These are phyloP conservation scores for Dryas alaskensis DNA, from an alignment of 306 rosid genomes.

Conservation along the genomic window DNA sequence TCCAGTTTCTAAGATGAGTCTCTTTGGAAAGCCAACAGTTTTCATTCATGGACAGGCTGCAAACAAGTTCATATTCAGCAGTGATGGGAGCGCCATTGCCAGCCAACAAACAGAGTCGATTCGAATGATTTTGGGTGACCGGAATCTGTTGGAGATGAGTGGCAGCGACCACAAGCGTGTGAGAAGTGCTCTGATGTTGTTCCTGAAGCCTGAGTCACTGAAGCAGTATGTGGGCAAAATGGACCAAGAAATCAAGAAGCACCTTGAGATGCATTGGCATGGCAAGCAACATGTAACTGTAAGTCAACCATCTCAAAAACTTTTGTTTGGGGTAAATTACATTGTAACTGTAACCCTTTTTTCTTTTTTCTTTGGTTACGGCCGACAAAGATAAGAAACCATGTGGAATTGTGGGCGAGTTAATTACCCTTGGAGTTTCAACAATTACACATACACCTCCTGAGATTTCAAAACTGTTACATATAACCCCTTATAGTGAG, in stretches of 20 bases:
- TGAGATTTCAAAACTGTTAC: no score
- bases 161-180: slow-evolving; percentile 65
- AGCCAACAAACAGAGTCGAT: slow-evolving; percentile 51
- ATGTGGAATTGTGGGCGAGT: no score
- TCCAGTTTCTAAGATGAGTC: slow-evolving; percentile 62
- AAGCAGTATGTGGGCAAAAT: slow-evolving; percentile 52
- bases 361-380: no score
- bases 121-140: slow-evolving; percentile 51
- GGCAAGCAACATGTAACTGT: slow-evolving; percentile 52
- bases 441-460: no score
- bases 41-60: slow-evolving; percentile 69
- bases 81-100: slow-evolving; percentile 16
- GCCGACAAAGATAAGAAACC: no score
- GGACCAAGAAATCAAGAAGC: slow-evolving; percentile 56
- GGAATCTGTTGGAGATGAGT: slow-evolving; percentile 48
- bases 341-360: no score
- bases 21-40: slow-evolving; percentile 71
- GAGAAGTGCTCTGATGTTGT: slow-evolving; percentile 56
- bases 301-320: background rate
- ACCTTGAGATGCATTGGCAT: slow-evolving; percentile 63
- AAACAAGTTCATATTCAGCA: slow-evolving; percentile 53
- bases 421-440: no score
- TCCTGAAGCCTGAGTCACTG: slow-evolving; percentile 76
- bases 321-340: no score
- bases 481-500: no score